Evolutionary conservation across 257 asterid species (phyloP).

Genomic region (Scutellaria baicalensis): DNA sequence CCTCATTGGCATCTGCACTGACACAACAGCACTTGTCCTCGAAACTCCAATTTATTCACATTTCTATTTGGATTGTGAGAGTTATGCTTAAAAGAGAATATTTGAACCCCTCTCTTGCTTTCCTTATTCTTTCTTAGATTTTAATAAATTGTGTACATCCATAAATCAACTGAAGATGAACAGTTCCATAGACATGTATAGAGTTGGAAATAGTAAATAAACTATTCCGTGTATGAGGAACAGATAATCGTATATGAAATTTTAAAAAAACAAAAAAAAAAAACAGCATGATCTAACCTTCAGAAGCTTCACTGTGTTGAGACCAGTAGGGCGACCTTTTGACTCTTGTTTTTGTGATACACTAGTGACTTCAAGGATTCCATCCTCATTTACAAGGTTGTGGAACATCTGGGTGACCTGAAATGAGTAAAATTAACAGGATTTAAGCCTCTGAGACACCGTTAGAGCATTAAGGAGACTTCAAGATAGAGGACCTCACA

Average conservation of each 20-base stretch:
- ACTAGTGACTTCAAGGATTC: slow-evolving; percentile 46
- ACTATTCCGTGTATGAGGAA: neutral
- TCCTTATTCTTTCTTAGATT: neutral
- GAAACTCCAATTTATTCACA: neutral
- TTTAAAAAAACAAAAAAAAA: neutral
- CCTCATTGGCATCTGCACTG: neutral
- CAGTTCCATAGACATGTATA: neutral
- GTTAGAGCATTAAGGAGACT: neutral
- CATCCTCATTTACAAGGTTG: slow-evolving; percentile 52
- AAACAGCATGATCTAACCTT: slow-evolving; percentile 44
- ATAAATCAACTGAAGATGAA: neutral
- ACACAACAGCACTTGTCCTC: neutral
- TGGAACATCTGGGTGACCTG: slow-evolving; percentile 72
- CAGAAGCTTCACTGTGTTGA: slow-evolving; percentile 88
- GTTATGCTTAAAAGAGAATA: neutral
- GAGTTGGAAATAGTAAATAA: slow-evolving; percentile 1
- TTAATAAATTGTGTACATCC: neutral
- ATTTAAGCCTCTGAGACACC: slow-evolving; percentile 8
- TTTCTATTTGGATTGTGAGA: neutral
- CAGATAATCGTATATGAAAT: slow-evolving; percentile 6
- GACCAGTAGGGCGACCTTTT: slow-evolving; percentile 80
- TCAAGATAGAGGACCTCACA: slow-evolving; percentile 39
- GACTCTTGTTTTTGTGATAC: slow-evolving; percentile 67
- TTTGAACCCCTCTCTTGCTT: neutral
- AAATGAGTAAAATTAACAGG: slow-evolving; percentile 13